Evolutionary conservation across 768 basidiomycete genomes (phyloP).

Genomic region (Steccherinum ochraceum): DNA sequence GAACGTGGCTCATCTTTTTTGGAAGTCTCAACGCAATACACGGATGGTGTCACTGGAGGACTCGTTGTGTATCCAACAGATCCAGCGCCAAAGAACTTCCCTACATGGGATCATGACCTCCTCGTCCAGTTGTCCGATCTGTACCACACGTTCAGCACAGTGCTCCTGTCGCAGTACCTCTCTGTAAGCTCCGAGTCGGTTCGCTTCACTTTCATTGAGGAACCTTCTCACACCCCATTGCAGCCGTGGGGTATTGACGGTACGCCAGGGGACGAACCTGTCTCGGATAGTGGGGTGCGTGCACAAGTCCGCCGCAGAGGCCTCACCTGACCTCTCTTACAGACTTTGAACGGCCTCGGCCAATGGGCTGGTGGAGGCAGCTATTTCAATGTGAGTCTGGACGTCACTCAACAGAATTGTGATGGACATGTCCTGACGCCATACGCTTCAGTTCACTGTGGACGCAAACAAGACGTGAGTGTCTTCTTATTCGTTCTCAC

Average conservation of each 20-base stretch:
- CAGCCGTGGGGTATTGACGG: conserved; percentile 25
- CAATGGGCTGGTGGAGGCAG: conserved; percentile 26
- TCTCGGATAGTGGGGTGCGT: conserved; percentile 26
- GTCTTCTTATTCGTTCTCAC: neutral
- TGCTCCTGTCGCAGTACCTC: conserved; percentile 21
- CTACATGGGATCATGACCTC: conserved; percentile 33
- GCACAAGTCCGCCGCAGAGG: too few relatives aligned
- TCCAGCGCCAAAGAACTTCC: conserved; percentile 24
- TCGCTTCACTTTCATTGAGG: neutral
- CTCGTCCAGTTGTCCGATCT: conserved; percentile 33
- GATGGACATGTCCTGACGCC: conserved; percentile 8
- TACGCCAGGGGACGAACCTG: conserved; percentile 27
- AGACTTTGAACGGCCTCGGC: conserved; percentile 29
- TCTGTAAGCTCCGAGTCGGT: conserved; percentile 5
- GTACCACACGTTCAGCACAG: conserved; percentile 24
- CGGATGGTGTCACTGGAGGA: conserved; percentile 45
- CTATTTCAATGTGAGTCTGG: conserved; percentile 23
- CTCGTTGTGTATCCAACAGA: conserved; percentile 38
- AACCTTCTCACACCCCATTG: neutral
- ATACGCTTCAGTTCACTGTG: conserved; percentile 25
- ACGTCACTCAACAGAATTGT: neutral
- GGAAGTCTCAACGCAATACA: conserved; percentile 29
- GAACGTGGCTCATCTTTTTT: neutral
- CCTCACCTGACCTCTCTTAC: neutral
- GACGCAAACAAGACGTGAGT: conserved; percentile 24